Percentiles rank a stretch among this genome's conserved stretches.
These are phyloP conservation scores for Plasmodium yoelii DNA, from an alignment of 169 alveolate genomes.

Conservation along the genomic window DNA sequence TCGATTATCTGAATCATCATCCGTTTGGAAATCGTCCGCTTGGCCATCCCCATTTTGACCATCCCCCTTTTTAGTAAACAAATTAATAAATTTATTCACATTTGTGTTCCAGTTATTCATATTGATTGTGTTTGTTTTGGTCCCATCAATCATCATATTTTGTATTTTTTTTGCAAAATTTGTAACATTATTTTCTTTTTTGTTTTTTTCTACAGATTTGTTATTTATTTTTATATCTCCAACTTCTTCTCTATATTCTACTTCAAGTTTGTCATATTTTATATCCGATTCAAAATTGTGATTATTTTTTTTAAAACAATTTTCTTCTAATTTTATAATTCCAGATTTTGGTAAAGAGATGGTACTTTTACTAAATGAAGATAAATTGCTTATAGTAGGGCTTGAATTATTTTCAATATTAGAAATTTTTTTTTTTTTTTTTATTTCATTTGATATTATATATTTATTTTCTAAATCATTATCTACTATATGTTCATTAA, in stretches of 20 bases:
- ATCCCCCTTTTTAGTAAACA: slow-evolving; percentile 31
- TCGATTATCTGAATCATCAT: background rate
- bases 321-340: background rate
- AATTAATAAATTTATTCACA: slow-evolving; percentile 19
- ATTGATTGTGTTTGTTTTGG: slow-evolving; percentile 15
- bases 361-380: too few species aligned
- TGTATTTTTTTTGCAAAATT: slow-evolving; percentile 49
- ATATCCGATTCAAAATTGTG: background rate
- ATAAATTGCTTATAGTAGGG: too few species aligned
- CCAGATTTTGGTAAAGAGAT: too few species aligned
- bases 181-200: slow-evolving; percentile 15
- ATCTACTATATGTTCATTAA: too few species aligned
- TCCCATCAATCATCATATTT: slow-evolving; percentile 42
- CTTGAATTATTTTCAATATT: too few species aligned
- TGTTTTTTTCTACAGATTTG: background rate
- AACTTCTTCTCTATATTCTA: background rate
- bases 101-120: slow-evolving; percentile 1
- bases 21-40: too few species aligned
- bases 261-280: background rate
- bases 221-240: background rate
- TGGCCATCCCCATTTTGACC: background rate
- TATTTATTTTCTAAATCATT: too few species aligned
- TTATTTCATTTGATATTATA: too few species aligned
- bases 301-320: background rate
- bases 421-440: too few species aligned